Base-by-base conservation (phyloP, 805 yeast species). In the Hanseniaspora clermontiae region DNA sequence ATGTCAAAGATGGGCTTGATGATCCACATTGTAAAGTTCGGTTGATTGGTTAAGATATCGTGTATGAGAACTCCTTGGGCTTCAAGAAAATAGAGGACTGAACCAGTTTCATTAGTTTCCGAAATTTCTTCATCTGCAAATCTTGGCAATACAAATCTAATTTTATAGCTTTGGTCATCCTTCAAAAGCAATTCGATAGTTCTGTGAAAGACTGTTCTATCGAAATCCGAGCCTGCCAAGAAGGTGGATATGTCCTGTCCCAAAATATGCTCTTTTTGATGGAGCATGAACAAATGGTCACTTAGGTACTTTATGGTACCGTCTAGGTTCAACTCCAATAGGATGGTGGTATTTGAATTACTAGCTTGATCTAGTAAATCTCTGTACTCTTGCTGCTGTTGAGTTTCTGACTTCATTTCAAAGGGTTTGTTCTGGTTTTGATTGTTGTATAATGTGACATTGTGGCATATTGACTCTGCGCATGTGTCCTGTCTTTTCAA, bases 11-110 rank as follows among this genome's bases (percentile, higher is more conserved):
- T 84, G 2, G 95, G 95, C 62, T 86, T 83, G 6, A 93, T 75
- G 4, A 91, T 81, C 97, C 97, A 91, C 86, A 93, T 86, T 1
- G 96, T 82, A 67, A 88, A 95, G 0, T 84, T 74, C 0, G 91
- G 90, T 39, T 76, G 65, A 15, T 76, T 73, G 0, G 81, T 74
- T 39, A 71, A 70, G 2, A 74, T 67, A 64, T 83, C 85, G 60
- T 81, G 84, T 9, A 93, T 83, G 20, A 91, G 68, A 10, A 93
- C 83, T 2, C 98, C 98, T 65, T 91, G 97, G 0, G 96, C 97
- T 67, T 91, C 97, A 42, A 90, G 71, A 61, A 87, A 91, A 29
- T 39, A 53, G 7, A 11, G n/a, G 3, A 43, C 20, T 1, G 42
- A 24, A 59, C 62, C 14, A 9, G 12, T 15, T 34, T 39, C n/a